These are phyloP conservation scores for Hypoxylon sp. DNA, from an alignment of 2,329 filamentous ascomycete genomes.

Conservation along the genomic window DNA sequence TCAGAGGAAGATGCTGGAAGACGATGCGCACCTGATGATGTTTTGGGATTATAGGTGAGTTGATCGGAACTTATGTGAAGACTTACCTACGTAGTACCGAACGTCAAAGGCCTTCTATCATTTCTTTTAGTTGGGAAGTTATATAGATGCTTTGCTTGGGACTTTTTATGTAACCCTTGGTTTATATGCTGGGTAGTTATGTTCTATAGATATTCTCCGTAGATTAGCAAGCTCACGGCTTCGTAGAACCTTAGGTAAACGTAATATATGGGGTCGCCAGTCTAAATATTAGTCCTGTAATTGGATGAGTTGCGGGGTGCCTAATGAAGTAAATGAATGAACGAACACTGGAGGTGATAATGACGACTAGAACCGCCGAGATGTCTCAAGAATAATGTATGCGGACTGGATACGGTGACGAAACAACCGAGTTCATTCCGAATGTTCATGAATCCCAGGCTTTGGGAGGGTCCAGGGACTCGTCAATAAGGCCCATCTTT, in stretches of 20 bases:
- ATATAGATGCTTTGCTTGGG: neutral
- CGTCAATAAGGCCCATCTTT: neutral
- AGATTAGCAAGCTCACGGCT: neutral
- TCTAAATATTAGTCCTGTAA: neutral
- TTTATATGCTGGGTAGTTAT: too few relatives aligned
- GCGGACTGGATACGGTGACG: neutral
- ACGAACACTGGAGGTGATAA: neutral
- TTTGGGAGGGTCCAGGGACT: neutral
- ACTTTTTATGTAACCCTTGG: neutral
- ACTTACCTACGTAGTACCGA: neutral
- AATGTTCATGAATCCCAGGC: neutral
- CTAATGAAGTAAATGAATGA: neutral
- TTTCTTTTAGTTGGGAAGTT: neutral
- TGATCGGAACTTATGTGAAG: neutral
- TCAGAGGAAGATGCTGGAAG: constrained; percentile 42
- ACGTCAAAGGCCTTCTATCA: neutral
- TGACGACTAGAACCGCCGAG: neutral
- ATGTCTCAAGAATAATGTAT: neutral
- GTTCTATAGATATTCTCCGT: neutral
- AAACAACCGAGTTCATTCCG: neutral
- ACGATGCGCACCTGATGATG: constrained; percentile 48
- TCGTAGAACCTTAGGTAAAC: neutral
- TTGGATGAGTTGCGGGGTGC: neutral
- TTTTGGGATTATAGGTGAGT: constrained; percentile 26
- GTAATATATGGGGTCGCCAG: neutral